Percentiles rank a stretch among this genome's conserved stretches.
These are phyloP conservation scores for Yamadazyma dushanensis DNA, from an alignment of 1,139 yeast genomes.

Conservation along the genomic window DNA sequence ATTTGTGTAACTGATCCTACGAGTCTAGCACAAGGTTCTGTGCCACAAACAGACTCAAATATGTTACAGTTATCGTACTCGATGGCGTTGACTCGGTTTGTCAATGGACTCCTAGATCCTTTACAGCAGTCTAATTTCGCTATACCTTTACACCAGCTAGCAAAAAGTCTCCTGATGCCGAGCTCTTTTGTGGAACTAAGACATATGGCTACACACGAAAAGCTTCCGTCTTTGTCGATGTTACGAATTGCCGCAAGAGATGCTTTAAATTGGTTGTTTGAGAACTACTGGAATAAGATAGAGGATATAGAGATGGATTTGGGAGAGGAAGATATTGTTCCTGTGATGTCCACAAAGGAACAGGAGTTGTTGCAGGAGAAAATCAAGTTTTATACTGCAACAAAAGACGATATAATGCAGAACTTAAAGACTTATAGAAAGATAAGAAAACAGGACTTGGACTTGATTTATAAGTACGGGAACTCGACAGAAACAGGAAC, in stretches of 20 bases:
- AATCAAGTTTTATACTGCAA: slow-evolving; percentile 3
- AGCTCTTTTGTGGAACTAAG: slow-evolving; percentile 85
- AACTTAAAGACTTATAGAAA: slow-evolving; percentile 32
- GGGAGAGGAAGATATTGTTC: slow-evolving; percentile 20
- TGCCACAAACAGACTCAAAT: slow-evolving; percentile 21
- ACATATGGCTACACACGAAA: slow-evolving; percentile 91
- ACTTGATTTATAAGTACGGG: slow-evolving; percentile 34
- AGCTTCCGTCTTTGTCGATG: slow-evolving; percentile 67
- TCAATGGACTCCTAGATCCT: slow-evolving; percentile 89
- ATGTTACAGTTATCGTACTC: slow-evolving; percentile 57
- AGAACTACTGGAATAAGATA: slow-evolving; percentile 68
- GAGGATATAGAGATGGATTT: slow-evolving; percentile 25
- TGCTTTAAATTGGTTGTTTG: slow-evolving; percentile 76
- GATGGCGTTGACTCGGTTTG: slow-evolving; percentile 82
- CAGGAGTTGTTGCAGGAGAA: slow-evolving; percentile 6
- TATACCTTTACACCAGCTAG: slow-evolving; percentile 74
- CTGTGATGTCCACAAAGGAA: slow-evolving; percentile 19
- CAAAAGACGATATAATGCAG: slow-evolving; percentile 8
- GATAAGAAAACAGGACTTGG: slow-evolving; percentile 48
- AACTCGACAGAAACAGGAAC: slow-evolving; percentile 37
- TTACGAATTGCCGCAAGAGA: slow-evolving; percentile 55
- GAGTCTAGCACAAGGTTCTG: neutral
- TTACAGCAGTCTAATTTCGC: slow-evolving; percentile 79
- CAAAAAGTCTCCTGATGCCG: slow-evolving; percentile 69
- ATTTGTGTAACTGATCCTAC: slow-evolving; percentile 48